Percentiles rank a stretch among this genome's conserved stretches.
These are phyloP conservation scores for Annona cherimola DNA, from an alignment of 164 flowering plant species.

Conservation along the genomic window DNA sequence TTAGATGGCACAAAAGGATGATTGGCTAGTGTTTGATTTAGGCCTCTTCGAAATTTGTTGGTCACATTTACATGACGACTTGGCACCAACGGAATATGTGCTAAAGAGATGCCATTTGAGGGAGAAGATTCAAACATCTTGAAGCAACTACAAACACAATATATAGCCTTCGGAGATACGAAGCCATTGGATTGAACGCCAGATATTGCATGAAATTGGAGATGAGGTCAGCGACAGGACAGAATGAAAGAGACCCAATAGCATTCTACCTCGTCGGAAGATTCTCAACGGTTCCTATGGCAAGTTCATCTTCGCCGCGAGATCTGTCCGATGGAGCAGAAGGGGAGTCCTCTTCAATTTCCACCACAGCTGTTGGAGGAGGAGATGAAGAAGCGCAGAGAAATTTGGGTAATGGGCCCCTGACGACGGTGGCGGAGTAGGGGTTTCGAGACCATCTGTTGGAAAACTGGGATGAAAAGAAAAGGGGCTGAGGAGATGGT, in stretches of 20 bases:
- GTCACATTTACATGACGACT: not conserved
- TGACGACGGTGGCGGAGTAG: not conserved
- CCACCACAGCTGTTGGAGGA: constrained; percentile 16
- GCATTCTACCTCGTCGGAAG: constrained; percentile 14
- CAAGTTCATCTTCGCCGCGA: constrained; percentile 12
- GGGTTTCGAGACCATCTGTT: constrained; percentile 8
- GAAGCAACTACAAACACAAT: not conserved
- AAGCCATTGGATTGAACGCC: not conserved
- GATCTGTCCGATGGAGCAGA: constrained; percentile 16
- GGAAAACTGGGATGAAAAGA: not conserved
- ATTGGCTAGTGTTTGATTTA: not conserved
- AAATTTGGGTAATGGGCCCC: constrained; percentile 2
- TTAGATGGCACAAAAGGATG: not conserved
- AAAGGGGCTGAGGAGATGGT: not conserved
- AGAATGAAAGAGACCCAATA: not conserved
- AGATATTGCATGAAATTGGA: not conserved
- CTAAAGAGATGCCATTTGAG: not conserved
- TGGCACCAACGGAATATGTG: not conserved
- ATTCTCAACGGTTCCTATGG: constrained; percentile 9
- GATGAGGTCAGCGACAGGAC: not conserved
- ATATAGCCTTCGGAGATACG: not conserved
- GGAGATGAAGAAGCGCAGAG: constrained; percentile 19
- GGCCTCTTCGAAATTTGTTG: not conserved
- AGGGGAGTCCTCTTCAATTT: constrained; percentile 22
- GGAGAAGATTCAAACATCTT: not conserved